Base-by-base conservation (phyloP, 345 rosid genomes). In the Gossypium raimondii region DNA sequence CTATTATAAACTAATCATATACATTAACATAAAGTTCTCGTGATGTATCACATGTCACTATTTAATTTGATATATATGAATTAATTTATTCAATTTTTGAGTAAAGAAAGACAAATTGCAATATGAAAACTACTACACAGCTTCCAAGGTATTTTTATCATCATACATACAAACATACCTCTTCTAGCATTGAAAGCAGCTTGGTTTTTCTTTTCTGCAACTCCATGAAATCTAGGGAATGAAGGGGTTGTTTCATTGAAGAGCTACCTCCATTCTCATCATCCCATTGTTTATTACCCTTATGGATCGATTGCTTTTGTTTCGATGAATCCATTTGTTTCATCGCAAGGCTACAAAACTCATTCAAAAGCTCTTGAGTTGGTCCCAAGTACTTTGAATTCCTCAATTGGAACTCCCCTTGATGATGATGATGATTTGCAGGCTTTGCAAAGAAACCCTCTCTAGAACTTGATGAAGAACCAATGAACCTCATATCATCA, bases 111-210 rank as follows among this genome's bases (percentile, higher is more conserved):
- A 34, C 0, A 34, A 34, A 34, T 4, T 34, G 5, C 0, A 29
- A 29, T 34, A 4, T 34, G 38, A 34, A 34, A 34, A 4, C 38
- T 34, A 34, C 4, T 34, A 0, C 38, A 34, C 1, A 4, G 38
- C 38, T 34, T 34, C 38, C 38, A 4, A 4, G 6, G 41, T 34
- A 34, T 34, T 34, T 34, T 34, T 34, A 34, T 0, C 1, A 5
- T 5, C 41, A 34, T 4, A 29, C 38, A 29, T 29, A 34, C 38
- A 34, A 3, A 34, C 41, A 55, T 82, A 95, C 99, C 99, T 93
- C 99, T 61, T 92, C 97, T 17, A 96, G 94, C 96, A 96, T 85
- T 80, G 94, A 81, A 74, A 96, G 86, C 53, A 96, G 88, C 86
- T 87, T 96, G 60, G 97, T 75, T 85, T 92, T 96, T 78, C 97